Evolutionary conservation across 1,139 yeast genomes (phyloP).

Genomic region (Meyerozyma athensensis): DNA sequence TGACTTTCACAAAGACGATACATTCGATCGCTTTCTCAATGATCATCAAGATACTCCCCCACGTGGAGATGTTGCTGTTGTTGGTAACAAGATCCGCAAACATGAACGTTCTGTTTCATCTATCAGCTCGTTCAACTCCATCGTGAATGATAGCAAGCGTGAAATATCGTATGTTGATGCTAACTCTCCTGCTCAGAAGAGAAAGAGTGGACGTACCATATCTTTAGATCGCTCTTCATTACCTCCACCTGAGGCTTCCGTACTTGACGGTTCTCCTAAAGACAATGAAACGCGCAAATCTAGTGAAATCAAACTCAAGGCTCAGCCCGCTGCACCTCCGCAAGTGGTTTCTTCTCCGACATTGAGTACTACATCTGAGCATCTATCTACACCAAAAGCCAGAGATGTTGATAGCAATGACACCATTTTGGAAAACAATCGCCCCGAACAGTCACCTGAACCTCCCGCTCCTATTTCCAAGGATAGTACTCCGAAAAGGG

Average conservation of each 20-base stretch:
- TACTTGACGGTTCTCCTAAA: not conserved
- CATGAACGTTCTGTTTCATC: slow-evolving; percentile 23
- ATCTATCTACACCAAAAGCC: not conserved
- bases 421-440: not conserved
- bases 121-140: slow-evolving; percentile 21
- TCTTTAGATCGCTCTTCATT: not conserved
- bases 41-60: slow-evolving; percentile 36
- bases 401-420: not conserved
- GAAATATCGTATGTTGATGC: not conserved
- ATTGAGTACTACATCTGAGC: not conserved
- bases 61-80: slow-evolving; percentile 29
- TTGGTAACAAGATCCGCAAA: slow-evolving; percentile 18
- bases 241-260: not conserved
- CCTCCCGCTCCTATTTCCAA: slow-evolving; percentile 7
- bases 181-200: not conserved
- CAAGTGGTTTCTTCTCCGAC: not conserved
- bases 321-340: not conserved
- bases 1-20: slow-evolving; percentile 14
- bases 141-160: slow-evolving; percentile 8
- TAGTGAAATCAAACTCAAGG: too few species aligned
- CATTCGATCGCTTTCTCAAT: slow-evolving; percentile 21
- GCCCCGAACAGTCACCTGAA: not conserved
- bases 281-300: too few species aligned
- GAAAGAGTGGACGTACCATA: not conserved
- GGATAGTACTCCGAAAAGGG: not conserved